Percentiles rank a stretch among this genome's conserved stretches.
Evolutionary conservation across 1,284 basidiomycete genomes (phyloP).

Genomic region (Fomitopsis pinicola): DNA sequence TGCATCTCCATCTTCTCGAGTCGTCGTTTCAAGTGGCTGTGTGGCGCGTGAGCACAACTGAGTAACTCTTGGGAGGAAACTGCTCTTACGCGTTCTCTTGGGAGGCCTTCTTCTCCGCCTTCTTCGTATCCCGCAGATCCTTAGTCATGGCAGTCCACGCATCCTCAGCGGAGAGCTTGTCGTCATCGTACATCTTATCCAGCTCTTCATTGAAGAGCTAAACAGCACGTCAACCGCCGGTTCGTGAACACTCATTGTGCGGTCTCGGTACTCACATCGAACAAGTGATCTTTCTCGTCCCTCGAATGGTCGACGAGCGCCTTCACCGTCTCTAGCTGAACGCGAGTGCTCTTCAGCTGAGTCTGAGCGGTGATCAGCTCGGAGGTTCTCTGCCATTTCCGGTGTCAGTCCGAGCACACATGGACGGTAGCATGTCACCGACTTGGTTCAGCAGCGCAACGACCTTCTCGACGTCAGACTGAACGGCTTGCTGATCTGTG

Average conservation of each 20-base stretch:
- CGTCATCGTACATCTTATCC: slow-evolving; percentile 83
- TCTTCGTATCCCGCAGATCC: slow-evolving; percentile 73
- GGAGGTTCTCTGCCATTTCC: slow-evolving; percentile 38
- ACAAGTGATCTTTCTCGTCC: slow-evolving; percentile 88
- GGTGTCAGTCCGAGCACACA: not conserved
- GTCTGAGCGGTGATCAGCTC: slow-evolving; percentile 57
- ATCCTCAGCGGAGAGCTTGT: slow-evolving; percentile 71
- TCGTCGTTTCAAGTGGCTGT: slow-evolving; percentile 65
- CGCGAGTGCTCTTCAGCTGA: slow-evolving; percentile 63
- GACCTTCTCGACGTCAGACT: slow-evolving; percentile 44
- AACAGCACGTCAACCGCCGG: not conserved
- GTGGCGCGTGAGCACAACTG: not conserved
- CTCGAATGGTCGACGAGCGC: slow-evolving; percentile 70
- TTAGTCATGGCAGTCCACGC: slow-evolving; percentile 71
- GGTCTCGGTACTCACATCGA: slow-evolving; percentile 56
- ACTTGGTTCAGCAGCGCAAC: slow-evolving; percentile 55
- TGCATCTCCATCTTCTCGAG: slow-evolving; percentile 71
- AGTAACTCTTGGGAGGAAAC: not conserved
- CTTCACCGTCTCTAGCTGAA: slow-evolving; percentile 75
- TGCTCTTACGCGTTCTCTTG: slow-evolving; percentile 74
- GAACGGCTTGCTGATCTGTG: slow-evolving; percentile 49
- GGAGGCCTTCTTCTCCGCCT: slow-evolving; percentile 63
- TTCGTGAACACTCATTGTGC: not conserved
- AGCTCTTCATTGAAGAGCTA: slow-evolving; percentile 92
- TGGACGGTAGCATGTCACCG: slow-evolving; percentile 9